phyloP scores from a whole-genome alignment of 805 yeast species.

The Teunomyces cretensis region DNA sequence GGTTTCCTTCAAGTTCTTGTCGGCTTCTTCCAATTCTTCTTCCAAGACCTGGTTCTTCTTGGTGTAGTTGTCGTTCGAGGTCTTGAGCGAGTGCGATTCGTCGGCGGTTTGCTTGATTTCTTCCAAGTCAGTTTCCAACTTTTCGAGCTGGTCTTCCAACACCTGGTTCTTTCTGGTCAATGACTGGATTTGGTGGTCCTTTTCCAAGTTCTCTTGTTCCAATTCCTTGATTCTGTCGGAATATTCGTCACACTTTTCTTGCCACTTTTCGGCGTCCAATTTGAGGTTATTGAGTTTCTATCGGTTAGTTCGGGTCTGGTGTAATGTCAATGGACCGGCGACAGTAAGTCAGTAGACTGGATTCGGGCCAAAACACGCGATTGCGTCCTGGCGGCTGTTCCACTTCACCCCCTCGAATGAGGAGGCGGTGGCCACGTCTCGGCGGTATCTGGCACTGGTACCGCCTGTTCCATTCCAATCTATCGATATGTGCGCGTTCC shows the following conservation, averaged over 20 bases:
- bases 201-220: constrained; percentile 88
- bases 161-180: constrained; percentile 89
- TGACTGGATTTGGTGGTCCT: constrained; percentile 93
- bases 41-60: constrained; percentile 88
- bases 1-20: constrained; percentile 86
- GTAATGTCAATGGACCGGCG: background rate
- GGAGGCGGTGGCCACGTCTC: background rate
- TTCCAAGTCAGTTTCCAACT: constrained; percentile 68
- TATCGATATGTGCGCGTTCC: background rate
- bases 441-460: no score
- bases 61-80: constrained; percentile 86
- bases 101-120: constrained; percentile 86
- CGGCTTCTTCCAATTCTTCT: constrained; percentile 88
- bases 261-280: constrained; percentile 95
- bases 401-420: background rate
- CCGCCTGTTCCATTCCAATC: no score
- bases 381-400: no score
- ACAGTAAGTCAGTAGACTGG: no score
- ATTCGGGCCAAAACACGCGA: no score
- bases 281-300: constrained; percentile 87
- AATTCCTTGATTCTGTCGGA: constrained; percentile 76
- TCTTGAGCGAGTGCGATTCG: constrained; percentile 83
- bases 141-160: constrained; percentile 80
- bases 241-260: constrained; percentile 91
- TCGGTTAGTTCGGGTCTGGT: background rate